Evolutionary conservation across 169 alveolate species (phyloP), one percentile per base, ranked within the genome.

Genomic region (Plasmodium gaboni): DNA sequence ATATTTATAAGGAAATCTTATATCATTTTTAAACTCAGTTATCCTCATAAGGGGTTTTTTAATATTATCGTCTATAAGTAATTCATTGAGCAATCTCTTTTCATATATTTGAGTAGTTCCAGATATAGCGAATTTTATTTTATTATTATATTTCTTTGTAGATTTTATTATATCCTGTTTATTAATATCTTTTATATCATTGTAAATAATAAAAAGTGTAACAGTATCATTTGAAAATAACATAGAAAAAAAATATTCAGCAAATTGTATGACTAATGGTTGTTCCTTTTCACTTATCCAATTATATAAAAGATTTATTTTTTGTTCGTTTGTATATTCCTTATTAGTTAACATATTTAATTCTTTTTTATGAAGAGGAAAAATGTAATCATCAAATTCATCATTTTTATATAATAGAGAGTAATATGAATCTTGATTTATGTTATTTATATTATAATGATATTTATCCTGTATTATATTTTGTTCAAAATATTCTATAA

Each of bases 41-140:
- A 86, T 86, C 61, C 92, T 71, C 92, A 86, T 86, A 22, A 86
- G 15, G 2, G 92, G 87, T 19, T 86, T 71, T 32, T 44, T 22
- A 28, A 86, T 12, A 22, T 68, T 13, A 13, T 86, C 87, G 6
- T 86, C 87, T 19, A 86, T 86, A 59, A 86, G 92, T 13, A 86
- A 46, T 19, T 86, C 92, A 44, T 46, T 26, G n/a, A 86, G 67
- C 24, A 86, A 73, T 63, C 92, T 59, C 42, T 71, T 86, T 73
- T 86, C 92, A 48, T 24, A 71, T 3, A 60, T 32, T 28, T 86
- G 70, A 17, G 12, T 22, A 13, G 19, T 61, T 0, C 92, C 92
- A 5, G 74, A 15, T 32, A 86, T 38, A 2, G 87, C 32, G 19
- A 86, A 70, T 51, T 28, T 86, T 24, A 86, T 72, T 3, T 32